Conservation (phyloP, 441 rosid species). For the Syzygium syzygioides region DNA sequence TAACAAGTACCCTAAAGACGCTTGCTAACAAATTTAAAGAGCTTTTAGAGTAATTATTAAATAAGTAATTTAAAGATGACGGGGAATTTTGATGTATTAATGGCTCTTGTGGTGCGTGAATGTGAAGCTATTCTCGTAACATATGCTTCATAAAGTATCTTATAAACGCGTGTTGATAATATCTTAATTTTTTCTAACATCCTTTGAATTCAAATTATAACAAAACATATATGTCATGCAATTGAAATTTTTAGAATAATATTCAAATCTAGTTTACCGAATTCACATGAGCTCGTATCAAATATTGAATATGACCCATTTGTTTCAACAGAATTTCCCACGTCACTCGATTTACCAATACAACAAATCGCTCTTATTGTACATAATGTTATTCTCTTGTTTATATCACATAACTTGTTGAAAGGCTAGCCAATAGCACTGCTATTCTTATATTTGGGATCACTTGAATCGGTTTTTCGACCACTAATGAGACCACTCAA, state of each 20-base stretch:
- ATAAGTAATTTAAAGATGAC: not conserved
- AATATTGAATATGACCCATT: not conserved
- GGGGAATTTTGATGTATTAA: not conserved
- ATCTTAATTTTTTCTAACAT: not conserved
- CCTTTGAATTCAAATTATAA: not conserved
- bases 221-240: not conserved
- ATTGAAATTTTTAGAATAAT: not conserved
- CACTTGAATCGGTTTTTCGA: not conserved
- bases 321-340: fast-evolving
- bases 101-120: not conserved
- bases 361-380: not conserved
- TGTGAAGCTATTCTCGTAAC: not conserved
- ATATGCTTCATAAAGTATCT: not conserved
- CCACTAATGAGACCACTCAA: not conserved
- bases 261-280: not conserved
- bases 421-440: not conserved
- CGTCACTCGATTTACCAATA: not conserved
- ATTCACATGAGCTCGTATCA: not conserved
- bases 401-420: not conserved
- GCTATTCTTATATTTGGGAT: fast-evolving
- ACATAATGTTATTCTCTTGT: fast-evolving
- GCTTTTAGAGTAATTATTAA: too few relatives aligned
- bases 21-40: too few relatives aligned
- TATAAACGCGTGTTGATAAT: too few relatives aligned
- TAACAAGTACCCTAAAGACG: too few relatives aligned